These are phyloP conservation scores for Xylariomycetidae sp. DNA, from an alignment of 2,329 filamentous ascomycete species.

Conservation along the genomic window DNA sequence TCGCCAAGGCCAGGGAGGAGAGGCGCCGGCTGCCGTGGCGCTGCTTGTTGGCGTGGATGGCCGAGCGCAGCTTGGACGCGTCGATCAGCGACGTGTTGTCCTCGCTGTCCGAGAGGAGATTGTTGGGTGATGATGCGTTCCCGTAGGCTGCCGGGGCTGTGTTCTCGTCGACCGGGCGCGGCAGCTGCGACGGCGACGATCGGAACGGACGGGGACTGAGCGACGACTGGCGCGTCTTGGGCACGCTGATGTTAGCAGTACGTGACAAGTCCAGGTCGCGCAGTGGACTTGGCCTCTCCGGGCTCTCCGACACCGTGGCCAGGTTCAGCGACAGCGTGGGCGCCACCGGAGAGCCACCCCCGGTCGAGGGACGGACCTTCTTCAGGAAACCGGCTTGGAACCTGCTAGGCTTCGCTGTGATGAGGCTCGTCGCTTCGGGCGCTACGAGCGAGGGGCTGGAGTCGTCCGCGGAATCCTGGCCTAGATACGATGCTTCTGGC, in stretches of 20 bases:
- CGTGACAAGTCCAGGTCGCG: conserved; percentile 44
- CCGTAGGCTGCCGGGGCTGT: conserved; percentile 42
- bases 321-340: conserved; percentile 52
- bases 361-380: conserved; percentile 39
- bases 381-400: conserved; percentile 88
- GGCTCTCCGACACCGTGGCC: conserved; percentile 49
- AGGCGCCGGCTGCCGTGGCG: conserved; percentile 26
- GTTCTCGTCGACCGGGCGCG: conserved; percentile 43
- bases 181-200: conserved; percentile 24
- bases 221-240: conserved; percentile 30
- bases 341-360: conserved; percentile 54
- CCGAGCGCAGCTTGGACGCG: conserved; percentile 47
- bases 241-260: conserved; percentile 44
- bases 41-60: conserved; percentile 47
- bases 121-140: neutral
- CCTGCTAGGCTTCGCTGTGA: conserved; percentile 55
- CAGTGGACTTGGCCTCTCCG: conserved; percentile 40
- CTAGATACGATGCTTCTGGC: conserved; percentile 44
- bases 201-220: conserved; percentile 22
- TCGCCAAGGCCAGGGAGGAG: conserved; percentile 33
- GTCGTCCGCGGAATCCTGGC: conserved; percentile 49
- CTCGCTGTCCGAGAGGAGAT: conserved; percentile 25
- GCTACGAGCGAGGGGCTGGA: conserved; percentile 55
- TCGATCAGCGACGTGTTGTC: conserved; percentile 44
- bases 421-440: conserved; percentile 33